A percentile compares a stretch with the other conserved stretches of the same genome.
These are phyloP conservation scores for Zymoseptoria passerinii DNA, from an alignment of 2,329 filamentous ascomycete species.

Conservation along the genomic window DNA sequence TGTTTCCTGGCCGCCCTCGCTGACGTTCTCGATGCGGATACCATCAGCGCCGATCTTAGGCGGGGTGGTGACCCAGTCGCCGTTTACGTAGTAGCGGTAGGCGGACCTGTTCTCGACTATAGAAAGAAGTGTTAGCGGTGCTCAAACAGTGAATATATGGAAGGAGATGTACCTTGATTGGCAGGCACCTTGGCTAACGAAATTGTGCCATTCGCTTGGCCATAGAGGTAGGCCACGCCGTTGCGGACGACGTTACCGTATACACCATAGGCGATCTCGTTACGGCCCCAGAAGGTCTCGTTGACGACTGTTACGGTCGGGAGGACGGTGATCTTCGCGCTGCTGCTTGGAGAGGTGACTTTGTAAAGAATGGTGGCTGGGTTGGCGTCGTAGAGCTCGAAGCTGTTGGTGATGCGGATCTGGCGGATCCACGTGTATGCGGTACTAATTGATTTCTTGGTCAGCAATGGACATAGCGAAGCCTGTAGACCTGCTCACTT, in stretches of 20 bases:
- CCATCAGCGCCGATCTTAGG: conserved; percentile 1
- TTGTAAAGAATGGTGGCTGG: conserved; percentile 4
- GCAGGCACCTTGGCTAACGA: conserved; percentile 4
- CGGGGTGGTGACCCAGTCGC: background rate
- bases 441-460: background rate
- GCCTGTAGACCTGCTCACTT: background rate
- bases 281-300: conserved; percentile 2
- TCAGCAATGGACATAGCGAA: background rate
- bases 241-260: conserved; percentile 6
- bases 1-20: conserved; percentile 17
- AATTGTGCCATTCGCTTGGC: conserved; percentile 2
- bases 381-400: background rate
- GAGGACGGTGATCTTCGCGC: background rate
- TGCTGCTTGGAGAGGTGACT: background rate
- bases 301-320: conserved; percentile 1
- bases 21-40: conserved; percentile 12
- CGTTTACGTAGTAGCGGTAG: conserved; percentile 4
- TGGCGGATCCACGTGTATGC: conserved; percentile 6
- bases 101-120: conserved; percentile 4
- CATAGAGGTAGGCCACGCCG: conserved; percentile 6
- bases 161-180: background rate
- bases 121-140: background rate
- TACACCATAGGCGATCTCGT: conserved; percentile 4
- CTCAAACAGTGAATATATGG: too few species aligned
- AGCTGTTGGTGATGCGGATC: background rate